Percentiles rank a stretch among this genome's conserved stretches.
Evolutionary conservation across 495 filamentous ascomycete genomes (phyloP).

Genomic region (Tuber melanosporum): DNA sequence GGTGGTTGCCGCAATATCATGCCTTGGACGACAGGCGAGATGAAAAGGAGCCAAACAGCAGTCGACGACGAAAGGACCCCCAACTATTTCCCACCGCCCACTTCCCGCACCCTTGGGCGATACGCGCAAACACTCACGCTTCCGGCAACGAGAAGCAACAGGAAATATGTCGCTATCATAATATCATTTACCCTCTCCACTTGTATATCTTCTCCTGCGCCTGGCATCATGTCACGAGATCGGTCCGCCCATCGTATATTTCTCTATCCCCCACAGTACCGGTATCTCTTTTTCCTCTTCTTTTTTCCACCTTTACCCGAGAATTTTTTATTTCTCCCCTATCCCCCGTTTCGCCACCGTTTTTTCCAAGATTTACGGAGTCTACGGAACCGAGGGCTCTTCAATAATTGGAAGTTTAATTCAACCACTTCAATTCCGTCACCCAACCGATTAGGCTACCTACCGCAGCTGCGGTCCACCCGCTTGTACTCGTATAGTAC

Average conservation of each 20-base stretch:
- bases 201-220: not conserved
- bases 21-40: not conserved
- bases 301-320: not conserved
- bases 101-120: slow-evolving; percentile 12
- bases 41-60: slow-evolving; percentile 18
- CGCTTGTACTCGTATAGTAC: not conserved
- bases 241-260: not conserved
- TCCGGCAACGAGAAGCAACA: not conserved
- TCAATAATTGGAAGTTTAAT: not conserved
- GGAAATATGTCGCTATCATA: not conserved
- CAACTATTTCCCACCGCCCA: slow-evolving; percentile 14
- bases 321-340: not conserved
- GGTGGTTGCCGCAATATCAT: not conserved
- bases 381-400: not conserved
- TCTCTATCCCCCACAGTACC: not conserved
- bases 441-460: slow-evolving; percentile 1
- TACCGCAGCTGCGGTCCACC: not conserved
- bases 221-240: not conserved
- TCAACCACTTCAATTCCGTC: not conserved
- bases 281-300: not conserved
- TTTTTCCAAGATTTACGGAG: not conserved
- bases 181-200: not conserved
- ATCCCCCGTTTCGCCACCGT: not conserved
- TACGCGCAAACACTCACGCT: not conserved
- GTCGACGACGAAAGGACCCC: not conserved